Evolutionary conservation across 306 rosid genomes (phyloP).

Genomic region (Gynostemma pentaphyllum): DNA sequence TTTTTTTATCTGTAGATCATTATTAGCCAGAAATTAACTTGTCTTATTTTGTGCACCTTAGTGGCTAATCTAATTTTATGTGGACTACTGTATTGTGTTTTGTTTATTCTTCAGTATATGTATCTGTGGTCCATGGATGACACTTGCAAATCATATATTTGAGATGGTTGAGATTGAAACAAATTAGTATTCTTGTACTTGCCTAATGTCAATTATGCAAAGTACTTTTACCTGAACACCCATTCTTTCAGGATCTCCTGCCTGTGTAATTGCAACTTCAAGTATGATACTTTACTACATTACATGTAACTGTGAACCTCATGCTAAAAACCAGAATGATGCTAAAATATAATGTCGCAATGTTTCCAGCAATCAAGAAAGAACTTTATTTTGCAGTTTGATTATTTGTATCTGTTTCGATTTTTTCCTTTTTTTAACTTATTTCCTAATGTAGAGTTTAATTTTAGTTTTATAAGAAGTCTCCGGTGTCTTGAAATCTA

Average conservation of each 20-base stretch:
- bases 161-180: neutral
- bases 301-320: too few relatives aligned
- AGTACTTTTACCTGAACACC: neutral
- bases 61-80: neutral
- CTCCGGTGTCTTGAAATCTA: too few relatives aligned
- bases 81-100: neutral
- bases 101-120: neutral
- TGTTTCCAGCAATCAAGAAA: neutral
- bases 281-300: too few relatives aligned
- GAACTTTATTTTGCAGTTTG: neutral
- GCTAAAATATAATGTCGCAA: neutral
- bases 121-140: neutral
- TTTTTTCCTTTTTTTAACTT: neutral
- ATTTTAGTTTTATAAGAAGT: neutral
- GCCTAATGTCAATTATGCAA: neutral
- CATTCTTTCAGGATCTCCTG: neutral
- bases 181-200: neutral
- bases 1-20: slow-evolving; percentile 1
- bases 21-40: neutral
- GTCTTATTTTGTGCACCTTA: neutral
- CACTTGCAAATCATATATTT: neutral
- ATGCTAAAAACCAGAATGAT: too few relatives aligned
- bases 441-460: neutral
- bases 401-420: neutral
- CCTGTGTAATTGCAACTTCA: neutral